Base-by-base conservation (phyloP, 306 rosid genomes). In the Pterocarpus santalinus region DNA sequence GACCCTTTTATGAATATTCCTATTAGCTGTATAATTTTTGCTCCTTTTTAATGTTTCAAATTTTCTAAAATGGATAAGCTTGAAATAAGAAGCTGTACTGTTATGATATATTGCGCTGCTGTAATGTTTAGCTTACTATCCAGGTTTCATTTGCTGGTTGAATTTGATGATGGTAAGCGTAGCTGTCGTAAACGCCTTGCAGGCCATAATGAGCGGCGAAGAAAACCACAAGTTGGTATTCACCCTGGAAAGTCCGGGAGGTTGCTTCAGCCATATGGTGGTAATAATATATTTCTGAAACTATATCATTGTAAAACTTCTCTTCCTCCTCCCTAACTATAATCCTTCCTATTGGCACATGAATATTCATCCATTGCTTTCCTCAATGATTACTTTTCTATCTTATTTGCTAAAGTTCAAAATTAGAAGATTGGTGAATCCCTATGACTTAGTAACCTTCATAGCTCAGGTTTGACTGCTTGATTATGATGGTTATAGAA, bases 171-270 rank as follows among this genome's bases (percentile, higher is more conserved):
- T 84, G 95, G 96, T 52, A 94, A 94, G 94, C 94, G 98, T 32
- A 94, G 98, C 86, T 94, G 98, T 80, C 95, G 97, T n/a, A 94
- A 86, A 86, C 95, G 98, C 82, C 97, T 94, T 76, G 95, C 97
- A 44, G 97, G 97, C 79, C 98, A 94, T 66, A 94, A 94, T 6
- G 97, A 94, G 79, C 97, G 97, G 33, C 80, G 97, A 60, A 89
- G 97, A 83, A 94, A 92, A 87, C 97, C 97, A 72, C 98, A 91
- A 85, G 76, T 86, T 4, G 89, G 88, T n/a, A 68, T 72, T 43
- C 86, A 82, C 80, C 73, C 94, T 35, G 86, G 88, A 75, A 92
- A 89, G 76, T 56, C 87, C 3, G 88, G 83, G 80, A 89, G 92
- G 85, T 80, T 90, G 82, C 87, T 91, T 78, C 97, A 86, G 74